These are phyloP conservation scores for Leucocoprinus leucothites DNA, from an alignment of 768 basidiomycete genomes.

Conservation along the genomic window DNA sequence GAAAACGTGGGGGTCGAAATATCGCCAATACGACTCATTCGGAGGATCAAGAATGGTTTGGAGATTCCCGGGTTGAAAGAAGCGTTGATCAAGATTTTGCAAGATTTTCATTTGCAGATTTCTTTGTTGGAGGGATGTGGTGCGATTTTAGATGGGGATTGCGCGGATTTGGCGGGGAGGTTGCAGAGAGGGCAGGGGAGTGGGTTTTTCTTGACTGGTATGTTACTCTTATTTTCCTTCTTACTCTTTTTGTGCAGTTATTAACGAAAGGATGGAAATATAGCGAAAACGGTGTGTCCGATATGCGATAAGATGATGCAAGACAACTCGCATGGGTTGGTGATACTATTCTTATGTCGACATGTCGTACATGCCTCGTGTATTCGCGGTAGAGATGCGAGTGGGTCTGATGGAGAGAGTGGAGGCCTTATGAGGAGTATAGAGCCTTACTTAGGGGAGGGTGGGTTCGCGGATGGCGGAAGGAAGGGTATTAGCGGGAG, in stretches of 20 bases:
- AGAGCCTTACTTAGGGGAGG: constrained; percentile 10
- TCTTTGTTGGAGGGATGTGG: constrained; percentile 92
- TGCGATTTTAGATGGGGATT: constrained; percentile 82
- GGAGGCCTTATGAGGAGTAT: constrained; percentile 23
- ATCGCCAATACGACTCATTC: constrained; percentile 89
- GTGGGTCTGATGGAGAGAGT: constrained; percentile 39
- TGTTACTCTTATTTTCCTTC: constrained; percentile 21
- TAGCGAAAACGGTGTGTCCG: constrained; percentile 64
- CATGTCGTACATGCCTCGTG: constrained; percentile 85
- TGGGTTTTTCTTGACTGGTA: constrained; percentile 77
- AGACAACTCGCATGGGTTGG: constrained; percentile 54
- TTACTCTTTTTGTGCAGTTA: background rate
- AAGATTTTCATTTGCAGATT: constrained; percentile 93
- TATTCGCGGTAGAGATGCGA: constrained; percentile 57
- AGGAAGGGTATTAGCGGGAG: constrained; percentile 57
- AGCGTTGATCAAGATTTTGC: constrained; percentile 94
- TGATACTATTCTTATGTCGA: constrained; percentile 80
- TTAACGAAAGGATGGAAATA: background rate
- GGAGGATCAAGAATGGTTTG: constrained; percentile 92
- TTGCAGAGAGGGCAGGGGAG: constrained; percentile 75
- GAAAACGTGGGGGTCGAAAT: constrained; percentile 98
- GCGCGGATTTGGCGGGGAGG: constrained; percentile 61
- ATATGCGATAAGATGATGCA: constrained; percentile 63
- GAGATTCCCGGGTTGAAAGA: constrained; percentile 95
- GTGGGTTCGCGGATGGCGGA: constrained; percentile 28